Evolutionary conservation across 805 yeast genomes (phyloP).

Genomic region (Jamesozyma jinghongensis): DNA sequence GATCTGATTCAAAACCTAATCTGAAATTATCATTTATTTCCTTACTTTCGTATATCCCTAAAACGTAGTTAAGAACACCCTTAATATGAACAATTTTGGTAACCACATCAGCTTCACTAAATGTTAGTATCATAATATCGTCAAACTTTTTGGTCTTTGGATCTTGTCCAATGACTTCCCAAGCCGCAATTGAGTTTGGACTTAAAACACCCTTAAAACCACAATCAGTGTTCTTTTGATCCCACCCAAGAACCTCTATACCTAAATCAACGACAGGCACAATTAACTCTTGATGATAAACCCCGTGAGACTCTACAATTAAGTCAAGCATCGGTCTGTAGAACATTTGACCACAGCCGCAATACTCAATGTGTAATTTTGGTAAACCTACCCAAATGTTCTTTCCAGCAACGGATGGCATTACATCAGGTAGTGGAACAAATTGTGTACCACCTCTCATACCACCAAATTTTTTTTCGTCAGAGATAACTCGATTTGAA

Average conservation of each 20-base stretch:
- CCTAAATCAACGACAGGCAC: constrained; percentile 13
- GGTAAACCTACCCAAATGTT: constrained; percentile 19
- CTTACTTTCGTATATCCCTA: constrained; percentile 24
- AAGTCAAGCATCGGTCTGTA: constrained; percentile 15
- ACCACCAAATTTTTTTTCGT: constrained; percentile 9
- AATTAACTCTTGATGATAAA: constrained; percentile 13
- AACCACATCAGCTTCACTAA: constrained; percentile 34
- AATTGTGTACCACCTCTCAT: constrained; percentile 19
- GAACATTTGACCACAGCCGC: constrained; percentile 14
- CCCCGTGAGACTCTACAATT: constrained; percentile 12
- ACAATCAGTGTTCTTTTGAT: constrained; percentile 9
- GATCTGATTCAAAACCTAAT: constrained; percentile 6
- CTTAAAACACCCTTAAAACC: constrained; percentile 9
- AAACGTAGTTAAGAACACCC: constrained; percentile 32
- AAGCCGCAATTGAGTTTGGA: constrained; percentile 14
- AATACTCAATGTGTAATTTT: constrained; percentile 10
- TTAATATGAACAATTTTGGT: constrained; percentile 30
- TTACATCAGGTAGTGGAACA: constrained; percentile 10
- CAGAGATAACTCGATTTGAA: constrained; percentile 6
- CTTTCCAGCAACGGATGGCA: constrained; percentile 13
- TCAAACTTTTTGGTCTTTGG: constrained; percentile 15
- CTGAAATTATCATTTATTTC: constrained; percentile 9
- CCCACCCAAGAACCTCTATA: constrained; percentile 12
- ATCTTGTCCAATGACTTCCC: constrained; percentile 14
- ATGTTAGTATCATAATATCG: constrained; percentile 33